Evolutionary conservation across 805 yeast genomes (phyloP).

Genomic region (Ogataea methylovora): DNA sequence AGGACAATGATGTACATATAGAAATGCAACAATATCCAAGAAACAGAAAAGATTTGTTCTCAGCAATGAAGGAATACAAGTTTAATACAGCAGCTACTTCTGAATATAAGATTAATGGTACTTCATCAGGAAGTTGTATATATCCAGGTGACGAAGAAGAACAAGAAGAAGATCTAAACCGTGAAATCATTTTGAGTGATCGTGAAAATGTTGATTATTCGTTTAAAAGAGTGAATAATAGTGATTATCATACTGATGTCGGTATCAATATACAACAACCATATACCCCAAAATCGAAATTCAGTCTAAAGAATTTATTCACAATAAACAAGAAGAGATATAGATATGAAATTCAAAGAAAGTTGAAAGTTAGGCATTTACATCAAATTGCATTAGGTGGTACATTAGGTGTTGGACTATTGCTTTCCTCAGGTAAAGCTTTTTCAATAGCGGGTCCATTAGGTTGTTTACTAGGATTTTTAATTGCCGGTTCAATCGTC

Average conservation of each 20-base stretch:
- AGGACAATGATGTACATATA: slow-evolving; percentile 21
- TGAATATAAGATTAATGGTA: background rate
- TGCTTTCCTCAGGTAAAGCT: slow-evolving; percentile 65
- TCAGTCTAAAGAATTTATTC: slow-evolving; percentile 1
- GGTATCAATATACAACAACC: slow-evolving; percentile 7
- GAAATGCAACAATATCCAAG: slow-evolving; percentile 18
- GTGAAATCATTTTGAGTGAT: slow-evolving; percentile 22
- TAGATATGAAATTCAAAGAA: slow-evolving; percentile 40
- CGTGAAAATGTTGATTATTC: slow-evolving; percentile 22
- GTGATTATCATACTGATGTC: slow-evolving; percentile 6
- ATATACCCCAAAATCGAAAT: background rate
- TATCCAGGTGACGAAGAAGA: no score
- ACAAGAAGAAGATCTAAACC: background rate
- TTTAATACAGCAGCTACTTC: background rate
- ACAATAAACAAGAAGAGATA: slow-evolving; percentile 4
- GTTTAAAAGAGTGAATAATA: background rate
- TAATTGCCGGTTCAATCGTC: slow-evolving; percentile 57
- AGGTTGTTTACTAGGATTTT: slow-evolving; percentile 64
- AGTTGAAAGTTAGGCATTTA: slow-evolving; percentile 55
- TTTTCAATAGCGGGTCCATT: slow-evolving; percentile 70
- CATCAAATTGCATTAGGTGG: slow-evolving; percentile 79
- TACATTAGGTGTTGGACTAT: slow-evolving; percentile 70
- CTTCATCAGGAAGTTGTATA: background rate
- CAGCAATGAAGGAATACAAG: no score
- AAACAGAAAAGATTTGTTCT: no score